These are phyloP conservation scores for Hanseniaspora valbyensis DNA, from an alignment of 805 yeast species.

Conservation along the genomic window DNA sequence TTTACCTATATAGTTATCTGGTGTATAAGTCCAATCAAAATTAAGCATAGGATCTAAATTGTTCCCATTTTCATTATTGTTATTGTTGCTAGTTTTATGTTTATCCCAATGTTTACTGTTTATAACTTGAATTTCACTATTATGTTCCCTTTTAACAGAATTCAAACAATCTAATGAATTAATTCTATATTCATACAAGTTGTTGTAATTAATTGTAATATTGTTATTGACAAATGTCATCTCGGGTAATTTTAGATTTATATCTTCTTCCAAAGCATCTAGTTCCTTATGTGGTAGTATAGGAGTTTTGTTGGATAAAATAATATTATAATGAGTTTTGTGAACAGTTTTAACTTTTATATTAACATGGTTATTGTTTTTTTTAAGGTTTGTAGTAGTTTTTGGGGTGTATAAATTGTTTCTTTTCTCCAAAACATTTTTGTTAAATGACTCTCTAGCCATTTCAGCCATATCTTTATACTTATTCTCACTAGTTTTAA, in stretches of 20 bases:
- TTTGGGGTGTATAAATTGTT: neutral
- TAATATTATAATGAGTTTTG: neutral
- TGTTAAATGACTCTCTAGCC: slow-evolving; percentile 13
- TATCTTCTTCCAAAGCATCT: slow-evolving; percentile 47
- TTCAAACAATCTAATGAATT: slow-evolving; percentile 63
- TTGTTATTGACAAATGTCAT: slow-evolving; percentile 89
- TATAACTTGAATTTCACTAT: slow-evolving; percentile 67
- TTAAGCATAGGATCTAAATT: slow-evolving; percentile 53
- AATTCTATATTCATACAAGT: slow-evolving; percentile 33
- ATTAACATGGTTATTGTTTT: neutral
- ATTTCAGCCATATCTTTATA: slow-evolving; percentile 12
- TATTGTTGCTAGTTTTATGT: slow-evolving; percentile 22
- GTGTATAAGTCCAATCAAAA: slow-evolving; percentile 93
- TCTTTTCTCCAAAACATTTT: slow-evolving; percentile 5
- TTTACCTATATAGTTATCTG: slow-evolving; percentile 58
- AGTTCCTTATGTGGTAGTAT: slow-evolving; percentile 38
- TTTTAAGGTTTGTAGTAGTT: neutral
- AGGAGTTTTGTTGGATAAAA: neutral
- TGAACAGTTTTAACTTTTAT: neutral
- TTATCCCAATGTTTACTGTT: slow-evolving; percentile 31
- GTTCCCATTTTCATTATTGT: slow-evolving; percentile 39
- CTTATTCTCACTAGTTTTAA: neutral
- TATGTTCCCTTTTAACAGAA: slow-evolving; percentile 39
- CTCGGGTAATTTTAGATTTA: slow-evolving; percentile 81
- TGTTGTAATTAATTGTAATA: slow-evolving; percentile 40